Evolutionary conservation across 768 basidiomycete species (phyloP).

Genomic region (Candolleomyces eurysporus): DNA sequence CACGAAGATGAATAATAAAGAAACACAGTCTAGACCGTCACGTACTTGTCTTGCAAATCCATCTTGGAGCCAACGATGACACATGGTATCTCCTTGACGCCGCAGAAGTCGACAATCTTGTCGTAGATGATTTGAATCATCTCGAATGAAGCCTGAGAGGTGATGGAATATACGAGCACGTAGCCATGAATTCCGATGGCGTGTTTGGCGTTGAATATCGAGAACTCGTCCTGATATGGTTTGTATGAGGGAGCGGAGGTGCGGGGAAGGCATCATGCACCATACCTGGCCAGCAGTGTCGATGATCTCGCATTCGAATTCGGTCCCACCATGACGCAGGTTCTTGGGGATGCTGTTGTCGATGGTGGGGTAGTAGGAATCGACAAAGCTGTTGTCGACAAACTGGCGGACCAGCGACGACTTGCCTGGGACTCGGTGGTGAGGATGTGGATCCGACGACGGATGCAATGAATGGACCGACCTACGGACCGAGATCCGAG

Average conservation of each 20-base stretch:
- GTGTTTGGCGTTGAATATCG: slow-evolving; percentile 83
- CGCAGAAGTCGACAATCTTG: slow-evolving; percentile 88
- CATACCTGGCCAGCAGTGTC: slow-evolving; percentile 91
- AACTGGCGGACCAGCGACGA: slow-evolving; percentile 88
- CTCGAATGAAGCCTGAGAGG: slow-evolving; percentile 82
- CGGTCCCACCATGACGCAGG: slow-evolving; percentile 73
- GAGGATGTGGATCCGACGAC: slow-evolving; percentile 11
- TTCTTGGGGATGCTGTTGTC: slow-evolving; percentile 76
- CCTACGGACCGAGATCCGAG: slow-evolving; percentile 86
- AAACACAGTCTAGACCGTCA: slow-evolving; percentile 13
- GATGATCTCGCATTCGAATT: slow-evolving; percentile 91
- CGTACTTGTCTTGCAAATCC: slow-evolving; percentile 75
- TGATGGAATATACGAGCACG: slow-evolving; percentile 89
- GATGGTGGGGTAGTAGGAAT: slow-evolving; percentile 90
- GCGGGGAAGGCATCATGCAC: slow-evolving; percentile 18
- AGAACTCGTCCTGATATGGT: slow-evolving; percentile 76
- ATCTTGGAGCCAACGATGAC: slow-evolving; percentile 90
- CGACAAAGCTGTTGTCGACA: slow-evolving; percentile 82
- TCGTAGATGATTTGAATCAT: slow-evolving; percentile 90
- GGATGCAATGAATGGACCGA: slow-evolving; percentile 34
- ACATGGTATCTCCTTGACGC: slow-evolving; percentile 78
- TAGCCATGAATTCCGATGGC: slow-evolving; percentile 91
- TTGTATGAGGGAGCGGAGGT: slow-evolving; percentile 4
- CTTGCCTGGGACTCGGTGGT: slow-evolving; percentile 61
- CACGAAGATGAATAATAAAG: slow-evolving; percentile 23